phyloP scores from a whole-genome alignment of 2,329 filamentous ascomycete genomes.

The Clarireedia monteithiana region DNA sequence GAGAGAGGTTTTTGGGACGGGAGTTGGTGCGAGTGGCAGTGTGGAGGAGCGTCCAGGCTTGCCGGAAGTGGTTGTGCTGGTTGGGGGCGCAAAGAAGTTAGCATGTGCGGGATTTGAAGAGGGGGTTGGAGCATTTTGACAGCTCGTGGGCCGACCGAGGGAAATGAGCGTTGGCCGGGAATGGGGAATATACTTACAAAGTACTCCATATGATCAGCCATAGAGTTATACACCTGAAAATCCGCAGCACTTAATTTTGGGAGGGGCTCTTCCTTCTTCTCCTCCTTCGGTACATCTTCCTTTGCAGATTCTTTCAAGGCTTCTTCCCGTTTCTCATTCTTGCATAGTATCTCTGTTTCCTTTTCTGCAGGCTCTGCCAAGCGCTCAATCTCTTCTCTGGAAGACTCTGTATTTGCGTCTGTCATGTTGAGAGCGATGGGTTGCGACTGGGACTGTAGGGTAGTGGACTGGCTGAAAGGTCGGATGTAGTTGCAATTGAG shows the following conservation, averaged over 20 bases:
- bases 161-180: background rate
- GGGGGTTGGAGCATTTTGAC: background rate
- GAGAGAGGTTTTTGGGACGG: constrained; percentile 55
- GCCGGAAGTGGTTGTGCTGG: constrained; percentile 70
- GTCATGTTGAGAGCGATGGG: background rate
- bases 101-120: background rate
- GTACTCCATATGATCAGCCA: constrained; percentile 56
- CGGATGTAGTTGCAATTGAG: background rate
- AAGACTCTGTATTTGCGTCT: background rate
- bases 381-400: constrained; percentile 38
- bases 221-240: constrained; percentile 52
- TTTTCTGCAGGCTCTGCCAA: constrained; percentile 49
- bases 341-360: constrained; percentile 24
- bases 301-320: constrained; percentile 34
- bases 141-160: background rate
- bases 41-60: constrained; percentile 65
- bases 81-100: background rate
- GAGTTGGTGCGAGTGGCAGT: constrained; percentile 51
- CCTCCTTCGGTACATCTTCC: constrained; percentile 10
- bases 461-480: background rate
- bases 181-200: constrained; percentile 38
- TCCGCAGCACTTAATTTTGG: constrained; percentile 50
- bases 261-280: constrained; percentile 27
- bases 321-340: constrained; percentile 39
- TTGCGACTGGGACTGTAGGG: too few species aligned